Evolutionary conservation across 78 protist genomes (phyloP), one percentile per base, ranked within the genome.

Genomic region (Creolimax fragrantissima): DNA sequence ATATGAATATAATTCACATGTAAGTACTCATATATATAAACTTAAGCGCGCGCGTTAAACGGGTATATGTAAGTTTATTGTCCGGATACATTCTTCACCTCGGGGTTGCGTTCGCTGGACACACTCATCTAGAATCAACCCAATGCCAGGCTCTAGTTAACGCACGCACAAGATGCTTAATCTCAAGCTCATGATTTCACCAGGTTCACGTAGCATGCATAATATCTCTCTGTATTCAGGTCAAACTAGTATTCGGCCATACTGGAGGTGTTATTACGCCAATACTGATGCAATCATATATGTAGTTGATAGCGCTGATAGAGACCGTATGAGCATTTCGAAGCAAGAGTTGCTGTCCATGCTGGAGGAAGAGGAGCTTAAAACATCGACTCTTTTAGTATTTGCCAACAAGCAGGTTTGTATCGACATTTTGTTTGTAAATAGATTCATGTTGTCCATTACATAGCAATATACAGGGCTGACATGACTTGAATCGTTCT

Each of bases 181-280:
- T n/a, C n/a, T n/a, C n/a, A n/a, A n/a, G n/a, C n/a, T n/a, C n/a
- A n/a, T n/a, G n/a, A n/a, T n/a, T n/a, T n/a, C n/a, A n/a, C n/a
- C n/a, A n/a, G n/a, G n/a, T n/a, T n/a, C n/a, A n/a, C n/a, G n/a
- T n/a, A n/a, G n/a, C n/a, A n/a, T n/a, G n/a, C n/a, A n/a, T n/a
- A n/a, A n/a, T n/a, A n/a, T n/a, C n/a, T n/a, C n/a, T 1, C 1
- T 24, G 39, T 58, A 24, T 58, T 6, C 2, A 84, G 86, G 84
- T 3, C 97, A 95, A 32, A 47, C 91, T 24, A 92, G 96, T 42
- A 95, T 95, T 42, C 92, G 99, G 6, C 99, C 99, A 0, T 97
- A 96, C 95, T 98, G 99, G 99, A 89, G 99, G 36, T 97, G 99
- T 96, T 98, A 98, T 93, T 98, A 96, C 90, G 96, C 93, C 42